phyloP scores from a whole-genome alignment of 139 green algal species.

The Tetraselmis chui region DNA sequence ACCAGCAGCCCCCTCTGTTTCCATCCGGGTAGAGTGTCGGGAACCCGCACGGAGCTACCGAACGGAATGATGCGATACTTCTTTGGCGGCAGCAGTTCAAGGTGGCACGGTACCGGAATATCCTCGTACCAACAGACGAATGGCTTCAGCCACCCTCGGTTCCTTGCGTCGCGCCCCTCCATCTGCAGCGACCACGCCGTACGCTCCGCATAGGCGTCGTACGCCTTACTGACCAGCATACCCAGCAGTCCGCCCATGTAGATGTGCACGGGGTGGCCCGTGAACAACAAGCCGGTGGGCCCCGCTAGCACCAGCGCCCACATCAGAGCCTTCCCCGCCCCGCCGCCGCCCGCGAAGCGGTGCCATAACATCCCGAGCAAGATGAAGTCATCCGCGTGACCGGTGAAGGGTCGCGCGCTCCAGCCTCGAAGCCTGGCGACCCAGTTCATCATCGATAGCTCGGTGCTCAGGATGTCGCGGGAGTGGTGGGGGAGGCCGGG shows the following conservation, averaged over 20 bases:
- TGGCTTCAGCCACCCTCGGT: not conserved
- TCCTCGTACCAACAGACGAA: not conserved
- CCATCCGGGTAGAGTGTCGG: too few species aligned
- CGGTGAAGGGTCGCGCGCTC: not conserved
- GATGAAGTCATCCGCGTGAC: not conserved
- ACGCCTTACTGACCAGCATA: not conserved
- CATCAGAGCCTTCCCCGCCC: not conserved
- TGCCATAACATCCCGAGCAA: not conserved
- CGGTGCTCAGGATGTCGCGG: not conserved
- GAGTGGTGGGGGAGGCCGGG: not conserved
- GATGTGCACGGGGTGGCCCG: not conserved
- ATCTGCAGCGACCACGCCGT: not conserved
- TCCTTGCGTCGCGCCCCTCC: not conserved
- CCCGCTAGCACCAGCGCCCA: not conserved
- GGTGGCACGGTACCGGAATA: not conserved
- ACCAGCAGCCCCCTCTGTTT: too few species aligned
- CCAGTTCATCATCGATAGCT: not conserved
- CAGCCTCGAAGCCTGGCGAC: not conserved
- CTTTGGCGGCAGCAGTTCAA: not conserved
- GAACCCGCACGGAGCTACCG: not conserved
- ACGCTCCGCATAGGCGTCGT: not conserved
- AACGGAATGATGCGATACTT: not conserved
- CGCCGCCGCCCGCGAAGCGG: not conserved
- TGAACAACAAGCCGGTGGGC: not conserved
- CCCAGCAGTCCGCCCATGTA: not conserved